Conservation (phyloP, 208 protist genomes). For the Phytomonas sp. region DNA sequence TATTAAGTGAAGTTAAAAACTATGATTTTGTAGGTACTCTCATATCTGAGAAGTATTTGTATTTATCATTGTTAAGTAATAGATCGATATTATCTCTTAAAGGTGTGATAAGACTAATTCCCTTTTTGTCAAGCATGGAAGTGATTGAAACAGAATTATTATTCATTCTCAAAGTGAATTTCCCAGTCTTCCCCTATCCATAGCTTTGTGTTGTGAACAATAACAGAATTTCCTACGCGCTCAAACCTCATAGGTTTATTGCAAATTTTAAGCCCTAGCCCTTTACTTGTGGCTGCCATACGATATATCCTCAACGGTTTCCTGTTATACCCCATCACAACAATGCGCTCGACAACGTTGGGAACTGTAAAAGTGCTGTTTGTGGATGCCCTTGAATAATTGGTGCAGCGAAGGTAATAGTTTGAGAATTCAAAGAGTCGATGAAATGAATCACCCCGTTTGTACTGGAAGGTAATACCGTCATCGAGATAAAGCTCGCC, state of each 20-base stretch:
- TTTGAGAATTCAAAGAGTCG: slow-evolving; percentile 45
- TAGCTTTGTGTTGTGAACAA: slow-evolving; percentile 52
- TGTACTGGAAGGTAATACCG: slow-evolving; percentile 58
- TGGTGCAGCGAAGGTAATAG: slow-evolving; percentile 17
- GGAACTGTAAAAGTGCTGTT: slow-evolving; percentile 13
- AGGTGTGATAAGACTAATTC: not conserved
- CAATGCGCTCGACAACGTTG: slow-evolving; percentile 60
- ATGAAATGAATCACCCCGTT: slow-evolving; percentile 37
- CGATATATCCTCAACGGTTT: slow-evolving; percentile 13
- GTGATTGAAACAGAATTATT: not conserved
- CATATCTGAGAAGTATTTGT: not conserved
- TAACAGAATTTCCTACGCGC: slow-evolving; percentile 33
- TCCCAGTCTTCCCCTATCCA: slow-evolving; percentile 45
- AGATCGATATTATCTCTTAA: not conserved
- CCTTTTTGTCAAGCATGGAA: not conserved
- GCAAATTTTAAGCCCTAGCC: not conserved
- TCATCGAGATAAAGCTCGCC: slow-evolving; percentile 79
- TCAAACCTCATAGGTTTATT: slow-evolving; percentile 38
- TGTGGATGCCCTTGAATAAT: not conserved
- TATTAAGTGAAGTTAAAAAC: not conserved
- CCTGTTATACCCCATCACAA: slow-evolving; percentile 51
- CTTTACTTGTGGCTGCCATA: slow-evolving; percentile 2
- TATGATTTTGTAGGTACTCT: not conserved
- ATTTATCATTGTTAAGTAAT: not conserved
- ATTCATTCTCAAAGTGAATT: slow-evolving; percentile 42